Conservation (phyloP, 2,329 filamentous ascomycete genomes). For the Calonectria pauciramosa region DNA sequence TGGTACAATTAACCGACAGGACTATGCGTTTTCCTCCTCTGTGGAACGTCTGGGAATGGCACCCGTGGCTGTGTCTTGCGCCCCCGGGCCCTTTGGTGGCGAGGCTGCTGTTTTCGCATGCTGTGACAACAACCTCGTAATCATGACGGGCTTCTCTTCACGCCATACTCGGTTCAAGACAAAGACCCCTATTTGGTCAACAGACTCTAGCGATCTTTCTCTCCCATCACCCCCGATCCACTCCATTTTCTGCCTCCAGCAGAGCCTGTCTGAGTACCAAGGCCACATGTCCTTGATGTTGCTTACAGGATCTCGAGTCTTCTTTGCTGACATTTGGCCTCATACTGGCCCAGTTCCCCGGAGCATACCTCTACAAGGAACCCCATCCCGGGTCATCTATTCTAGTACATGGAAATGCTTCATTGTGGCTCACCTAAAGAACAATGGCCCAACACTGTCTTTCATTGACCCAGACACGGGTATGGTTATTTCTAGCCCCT, state of each 20-base stretch:
- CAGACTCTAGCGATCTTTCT: slow-evolving; percentile 62
- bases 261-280: slow-evolving; percentile 53
- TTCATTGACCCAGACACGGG: slow-evolving; percentile 72
- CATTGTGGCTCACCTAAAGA: slow-evolving; percentile 64
- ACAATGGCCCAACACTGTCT: slow-evolving; percentile 62
- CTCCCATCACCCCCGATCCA: slow-evolving; percentile 63
- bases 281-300: slow-evolving; percentile 63
- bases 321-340: slow-evolving; percentile 66
- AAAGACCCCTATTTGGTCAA: slow-evolving; percentile 65
- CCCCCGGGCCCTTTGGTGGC: slow-evolving; percentile 41
- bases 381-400: slow-evolving; percentile 67
- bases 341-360: slow-evolving; percentile 63
- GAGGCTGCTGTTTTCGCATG: slow-evolving; percentile 56
- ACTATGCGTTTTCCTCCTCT: slow-evolving; percentile 43
- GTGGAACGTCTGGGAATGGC: slow-evolving; percentile 53
- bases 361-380: slow-evolving; percentile 61
- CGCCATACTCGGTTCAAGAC: slow-evolving; percentile 50
- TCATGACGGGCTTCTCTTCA: slow-evolving; percentile 56
- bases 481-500: slow-evolving; percentile 61
- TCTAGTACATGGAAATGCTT: slow-evolving; percentile 66
- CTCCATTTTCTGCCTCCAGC: slow-evolving; percentile 59
- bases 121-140: slow-evolving; percentile 62
- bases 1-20: slow-evolving; percentile 44
- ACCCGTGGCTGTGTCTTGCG: slow-evolving; percentile 52
- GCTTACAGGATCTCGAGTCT: slow-evolving; percentile 62